Conservation (phyloP, 1,139 yeast species). For the Hansenula anomala region DNA sequence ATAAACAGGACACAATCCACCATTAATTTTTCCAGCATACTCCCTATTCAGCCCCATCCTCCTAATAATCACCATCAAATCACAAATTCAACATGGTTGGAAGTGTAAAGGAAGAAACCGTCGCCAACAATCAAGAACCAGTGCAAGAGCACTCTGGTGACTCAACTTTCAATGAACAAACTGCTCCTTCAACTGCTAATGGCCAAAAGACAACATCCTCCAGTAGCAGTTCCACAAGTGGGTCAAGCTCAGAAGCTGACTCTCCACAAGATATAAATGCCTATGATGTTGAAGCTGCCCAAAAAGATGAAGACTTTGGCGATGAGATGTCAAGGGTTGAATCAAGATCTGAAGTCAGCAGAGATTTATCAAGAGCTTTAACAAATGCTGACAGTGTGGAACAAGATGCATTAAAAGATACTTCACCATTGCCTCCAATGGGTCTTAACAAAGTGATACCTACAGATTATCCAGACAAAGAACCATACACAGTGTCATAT, state of each 20-base stretch:
- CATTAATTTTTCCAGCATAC: too few relatives aligned
- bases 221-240: too few relatives aligned
- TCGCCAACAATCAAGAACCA: too few relatives aligned
- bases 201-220: too few relatives aligned
- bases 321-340: background rate
- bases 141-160: too few relatives aligned
- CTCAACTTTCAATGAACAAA: too few relatives aligned
- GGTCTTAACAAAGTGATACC: conserved; percentile 56
- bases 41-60: too few relatives aligned
- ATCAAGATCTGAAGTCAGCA: conserved; percentile 9
- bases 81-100: too few relatives aligned
- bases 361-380: conserved; percentile 15
- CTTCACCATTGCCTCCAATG: conserved; percentile 41
- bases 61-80: too few relatives aligned
- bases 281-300: conserved; percentile 1
- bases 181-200: background rate
- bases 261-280: background rate
- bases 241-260: conserved; percentile 3
- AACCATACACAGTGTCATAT: conserved; percentile 48
- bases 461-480: conserved; percentile 44
- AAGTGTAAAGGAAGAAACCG: too few relatives aligned
- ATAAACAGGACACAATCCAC: too few relatives aligned
- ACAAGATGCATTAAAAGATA: conserved; percentile 26
- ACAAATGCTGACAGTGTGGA: conserved; percentile 11
- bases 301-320: conserved; percentile 2